Evolutionary conservation across 75 land plant species (phyloP), one percentile per base, ranked within the genome.

Genomic region (Sequoiadendron giganteum): DNA sequence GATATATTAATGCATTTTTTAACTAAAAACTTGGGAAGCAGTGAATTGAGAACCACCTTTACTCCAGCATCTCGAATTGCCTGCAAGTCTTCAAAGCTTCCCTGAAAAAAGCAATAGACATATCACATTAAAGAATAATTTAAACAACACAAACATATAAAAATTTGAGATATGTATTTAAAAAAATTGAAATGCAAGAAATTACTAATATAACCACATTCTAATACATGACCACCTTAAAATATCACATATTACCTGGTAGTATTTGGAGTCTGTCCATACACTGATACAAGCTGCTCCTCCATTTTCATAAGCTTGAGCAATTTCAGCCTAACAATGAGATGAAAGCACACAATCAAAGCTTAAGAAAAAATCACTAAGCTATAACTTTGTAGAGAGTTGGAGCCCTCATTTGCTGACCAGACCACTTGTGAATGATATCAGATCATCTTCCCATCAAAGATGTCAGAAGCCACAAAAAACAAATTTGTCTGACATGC

Each of bases 281-380:
- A 98, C 94, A 90, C 99, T 98, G 34, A 98, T 93, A 84, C 99
- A 98, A 16, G 99, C 96, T 85, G 99, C 99, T 75, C 99, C 99
- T 94, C 99, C 99, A 88, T 92, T 90, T 89, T 98, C 97, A 90
- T 98, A 97, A 47, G 95, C 93, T 58, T 87, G 87, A 5, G 99
- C 97, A 82, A 98, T 96, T 61, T 94, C 89, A 85, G 95, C 95
- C 99, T 96, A 90, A 75, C 4, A 75, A 25, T 75, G 39, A 75
- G 34, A 75, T 75, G 77, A 75, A 75, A 10, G 77, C 38, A 34
- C 38, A 75, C 39, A 75, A 34, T 75, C n/a, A 75, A 32, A 32
- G 3, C 10, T 34, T 32, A 11, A 32, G 2, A 4, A 88, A 45
- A 84, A 21, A 25, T 25, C 34, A 14, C 86, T 85, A 75, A 2